Base-by-base conservation (phyloP, 495 filamentous ascomycete species). In the Penicillium odoratum region DNA sequence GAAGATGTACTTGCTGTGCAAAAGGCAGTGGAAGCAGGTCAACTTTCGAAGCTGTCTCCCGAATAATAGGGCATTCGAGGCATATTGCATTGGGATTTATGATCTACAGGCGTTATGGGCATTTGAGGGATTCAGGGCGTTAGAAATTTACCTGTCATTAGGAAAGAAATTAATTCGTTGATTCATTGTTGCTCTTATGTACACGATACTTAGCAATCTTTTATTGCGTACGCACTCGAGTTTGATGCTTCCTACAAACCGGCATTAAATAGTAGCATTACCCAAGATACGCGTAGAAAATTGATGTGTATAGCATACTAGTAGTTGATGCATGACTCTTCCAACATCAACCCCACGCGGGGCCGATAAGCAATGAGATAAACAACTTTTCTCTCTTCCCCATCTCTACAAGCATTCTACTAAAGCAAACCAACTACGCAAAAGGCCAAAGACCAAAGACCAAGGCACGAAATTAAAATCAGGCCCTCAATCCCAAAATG, bases 1-100 rank as follows among this genome's bases (percentile, higher is more conserved):
- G 69, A 72, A 34, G 74, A 84, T 57, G 83, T 77, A 4, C 62
- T 60, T 33, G 76, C 72, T 8, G 64, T 83, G 3, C 69, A 74
- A 61, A 76, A 76, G 67, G 78, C 73, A 26, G 75, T 87, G 26
- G 78, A 75, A 48, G 72, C 74, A 45, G 66, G 67, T 46, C 66
- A 66, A 31, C 47, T 81, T 34, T 57, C 69, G 51, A 74, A 67
- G 62, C 51, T 65, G 11, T 54, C 48, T 11, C 54, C 34, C 0
- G 45, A 15, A 33, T 10, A 56, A 5, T 48, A 56, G 21, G 26
- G 4, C 13, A 5, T 42, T 7, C 16, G 21, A 13, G 7, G 7
- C 26, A 33, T 45, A 48, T 47, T 55, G 52, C 52, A 47, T 53
- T 43, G 26, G 42, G 42, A n/a, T 34, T n/a, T 2, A 29, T 28